A percentile compares a stretch with the other conserved stretches of the same genome.
These are phyloP conservation scores for Umbelopsis ramanniana DNA, from an alignment of 192 early-diverging fungal genomes.

Conservation along the genomic window DNA sequence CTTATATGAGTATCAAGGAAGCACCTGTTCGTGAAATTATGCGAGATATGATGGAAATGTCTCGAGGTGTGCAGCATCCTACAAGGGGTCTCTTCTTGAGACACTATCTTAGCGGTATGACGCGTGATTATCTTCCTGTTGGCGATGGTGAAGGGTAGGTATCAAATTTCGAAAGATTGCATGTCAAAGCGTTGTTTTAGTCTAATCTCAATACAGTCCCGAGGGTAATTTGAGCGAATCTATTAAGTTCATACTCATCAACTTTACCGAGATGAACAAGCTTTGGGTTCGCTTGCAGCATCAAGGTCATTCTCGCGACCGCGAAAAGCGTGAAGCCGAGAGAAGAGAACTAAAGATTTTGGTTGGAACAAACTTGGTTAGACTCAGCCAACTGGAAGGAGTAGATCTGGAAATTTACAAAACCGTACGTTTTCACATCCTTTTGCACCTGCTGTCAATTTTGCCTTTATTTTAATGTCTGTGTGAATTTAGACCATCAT, in stretches of 20 bases:
- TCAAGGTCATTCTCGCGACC: constrained; percentile 92
- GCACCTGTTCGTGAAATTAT: constrained; percentile 96
- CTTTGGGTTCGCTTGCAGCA: constrained; percentile 99
- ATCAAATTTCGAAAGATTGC: background rate
- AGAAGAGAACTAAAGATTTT: constrained; percentile 92
- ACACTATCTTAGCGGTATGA: constrained; percentile 94
- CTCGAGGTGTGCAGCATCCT: constrained; percentile 97
- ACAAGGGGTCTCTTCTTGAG: constrained; percentile 96
- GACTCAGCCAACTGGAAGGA: constrained; percentile 90
- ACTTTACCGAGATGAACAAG: constrained; percentile 99
- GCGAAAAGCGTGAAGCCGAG: constrained; percentile 95
- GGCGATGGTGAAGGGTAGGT: constrained; percentile 59
- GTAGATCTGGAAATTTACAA: constrained; percentile 86
- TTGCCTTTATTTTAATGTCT: background rate
- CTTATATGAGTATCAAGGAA: constrained; percentile 93
- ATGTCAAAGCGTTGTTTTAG: background rate
- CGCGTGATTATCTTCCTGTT: constrained; percentile 92
- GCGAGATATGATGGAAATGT: constrained; percentile 99
- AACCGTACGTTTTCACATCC: constrained; percentile 44
- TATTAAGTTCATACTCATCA: constrained; percentile 94
- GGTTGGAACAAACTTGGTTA: constrained; percentile 96
- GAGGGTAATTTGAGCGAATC: constrained; percentile 91
- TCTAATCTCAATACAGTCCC: constrained; percentile 48
- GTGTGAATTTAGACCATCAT: constrained; percentile 67
- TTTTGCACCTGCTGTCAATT: background rate